phyloP scores from a whole-genome alignment of 345 rosid species.

The Boechera stricta region DNA sequence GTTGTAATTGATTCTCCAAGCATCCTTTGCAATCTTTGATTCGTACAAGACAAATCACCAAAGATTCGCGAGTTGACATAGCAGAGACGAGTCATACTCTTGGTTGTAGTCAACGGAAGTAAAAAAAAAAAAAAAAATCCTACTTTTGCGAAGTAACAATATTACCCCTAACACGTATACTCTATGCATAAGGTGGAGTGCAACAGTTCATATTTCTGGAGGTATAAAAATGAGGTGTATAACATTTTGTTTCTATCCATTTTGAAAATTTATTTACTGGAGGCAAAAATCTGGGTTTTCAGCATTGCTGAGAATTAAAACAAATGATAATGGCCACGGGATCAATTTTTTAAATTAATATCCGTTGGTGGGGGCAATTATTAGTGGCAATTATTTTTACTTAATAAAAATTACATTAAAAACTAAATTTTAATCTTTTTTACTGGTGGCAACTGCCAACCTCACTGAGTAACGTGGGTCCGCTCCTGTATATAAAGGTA shows the following conservation, averaged over 20 bases:
- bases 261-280: not conserved
- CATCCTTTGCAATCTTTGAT: conserved; percentile 29
- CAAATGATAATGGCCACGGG: too few species aligned
- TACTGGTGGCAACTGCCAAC: too few species aligned
- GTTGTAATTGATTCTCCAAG: conserved; percentile 31
- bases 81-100: not conserved
- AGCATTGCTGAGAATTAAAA: too few species aligned
- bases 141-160: not conserved
- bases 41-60: conserved; percentile 35
- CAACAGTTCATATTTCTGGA: conserved; percentile 18
- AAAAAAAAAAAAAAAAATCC: not conserved
- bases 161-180: not conserved
- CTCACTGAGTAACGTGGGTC: too few species aligned
- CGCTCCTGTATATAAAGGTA: not conserved
- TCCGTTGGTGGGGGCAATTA: too few species aligned
- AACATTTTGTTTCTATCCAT: not conserved
- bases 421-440: too few species aligned
- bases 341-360: too few species aligned
- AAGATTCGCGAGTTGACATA: conserved; percentile 38
- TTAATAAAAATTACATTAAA: too few species aligned
- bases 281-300: too few species aligned
- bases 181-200: conserved; percentile 11
- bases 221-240: not conserved
- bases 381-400: too few species aligned
- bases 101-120: too few species aligned